Percentiles rank a stretch among this genome's conserved stretches.
phyloP scores from a whole-genome alignment of 208 protist species.

The Acanthamoeba castellanii region DNA sequence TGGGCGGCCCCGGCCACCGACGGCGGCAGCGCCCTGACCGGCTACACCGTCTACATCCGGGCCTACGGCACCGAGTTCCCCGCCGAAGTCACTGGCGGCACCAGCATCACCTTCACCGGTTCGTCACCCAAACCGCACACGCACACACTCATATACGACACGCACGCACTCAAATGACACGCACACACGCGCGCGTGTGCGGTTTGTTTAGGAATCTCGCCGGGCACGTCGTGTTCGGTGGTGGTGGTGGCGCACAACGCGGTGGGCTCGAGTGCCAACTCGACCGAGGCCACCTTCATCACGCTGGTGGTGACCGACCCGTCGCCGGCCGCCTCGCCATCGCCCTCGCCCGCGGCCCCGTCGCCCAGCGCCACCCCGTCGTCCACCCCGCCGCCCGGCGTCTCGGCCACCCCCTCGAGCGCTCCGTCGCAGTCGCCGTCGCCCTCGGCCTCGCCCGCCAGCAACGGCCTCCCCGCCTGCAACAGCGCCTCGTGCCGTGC shows the following conservation, averaged over 20 bases:
- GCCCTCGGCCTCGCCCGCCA: background rate
- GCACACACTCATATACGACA: background rate
- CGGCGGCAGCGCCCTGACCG: background rate
- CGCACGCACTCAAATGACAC: background rate
- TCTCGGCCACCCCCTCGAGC: background rate
- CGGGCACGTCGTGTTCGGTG: background rate
- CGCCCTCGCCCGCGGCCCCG: too few relatives aligned
- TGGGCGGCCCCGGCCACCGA: background rate
- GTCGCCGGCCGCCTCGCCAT: too few relatives aligned
- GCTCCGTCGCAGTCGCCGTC: background rate
- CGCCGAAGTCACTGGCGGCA: background rate
- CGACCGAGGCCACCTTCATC: background rate
- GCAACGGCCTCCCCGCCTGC: background rate
- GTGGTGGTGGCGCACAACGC: background rate
- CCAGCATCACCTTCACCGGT: background rate
- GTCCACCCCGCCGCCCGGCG: background rate
- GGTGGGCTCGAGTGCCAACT: background rate
- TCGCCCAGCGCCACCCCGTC: background rate
- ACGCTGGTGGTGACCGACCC: background rate
- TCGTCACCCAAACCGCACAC: background rate
- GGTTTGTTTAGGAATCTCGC: background rate
- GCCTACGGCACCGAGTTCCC: slow-evolving; percentile 7
- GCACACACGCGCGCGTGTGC: background rate
- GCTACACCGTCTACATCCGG: background rate
- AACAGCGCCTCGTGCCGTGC: background rate